Percentiles rank a stretch among this genome's conserved stretches.
These are phyloP conservation scores for Sporobolomyces roseus DNA, from an alignment of 768 basidiomycete species.

Conservation along the genomic window DNA sequence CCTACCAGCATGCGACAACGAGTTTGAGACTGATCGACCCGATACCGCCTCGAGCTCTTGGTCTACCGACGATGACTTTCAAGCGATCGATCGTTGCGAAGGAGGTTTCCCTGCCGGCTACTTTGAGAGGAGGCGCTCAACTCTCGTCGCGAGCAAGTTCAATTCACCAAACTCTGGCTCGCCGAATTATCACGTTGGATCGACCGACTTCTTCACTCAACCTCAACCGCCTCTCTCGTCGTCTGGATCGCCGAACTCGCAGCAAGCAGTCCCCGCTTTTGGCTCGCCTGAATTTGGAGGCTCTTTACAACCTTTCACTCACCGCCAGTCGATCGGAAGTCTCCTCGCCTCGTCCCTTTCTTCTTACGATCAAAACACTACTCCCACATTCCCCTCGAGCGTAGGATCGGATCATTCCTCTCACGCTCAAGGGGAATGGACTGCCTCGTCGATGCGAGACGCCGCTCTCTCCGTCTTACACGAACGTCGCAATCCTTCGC, in stretches of 20 bases:
- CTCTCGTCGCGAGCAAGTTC: constrained; percentile 29
- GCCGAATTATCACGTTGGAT: constrained; percentile 29
- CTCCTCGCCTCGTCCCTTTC: constrained; percentile 13
- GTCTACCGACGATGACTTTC: constrained; percentile 21
- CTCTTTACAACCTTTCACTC: constrained; percentile 7
- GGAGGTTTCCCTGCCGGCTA: not conserved
- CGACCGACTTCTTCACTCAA: constrained; percentile 13
- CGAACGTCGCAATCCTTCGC: not conserved
- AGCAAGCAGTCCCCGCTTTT: constrained; percentile 11
- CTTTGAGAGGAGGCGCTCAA: constrained; percentile 16
- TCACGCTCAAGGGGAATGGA: not conserved
- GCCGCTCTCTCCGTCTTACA: constrained; percentile 20
- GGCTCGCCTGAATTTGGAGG: constrained; percentile 19
- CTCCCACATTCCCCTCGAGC: not conserved
- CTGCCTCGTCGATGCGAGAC: constrained; percentile 5
- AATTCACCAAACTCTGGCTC: not conserved
- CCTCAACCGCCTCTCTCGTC: constrained; percentile 8
- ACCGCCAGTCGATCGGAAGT: constrained; percentile 19
- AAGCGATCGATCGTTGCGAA: constrained; percentile 28
- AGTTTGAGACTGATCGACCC: not conserved
- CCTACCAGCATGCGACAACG: not conserved
- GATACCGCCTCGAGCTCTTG: constrained; percentile 20
- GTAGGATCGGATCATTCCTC: not conserved
- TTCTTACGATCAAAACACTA: not conserved
- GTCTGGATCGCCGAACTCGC: not conserved